Evolutionary conservation across 169 alveolate genomes (phyloP).

Genomic region (Plasmodium sp.): DNA sequence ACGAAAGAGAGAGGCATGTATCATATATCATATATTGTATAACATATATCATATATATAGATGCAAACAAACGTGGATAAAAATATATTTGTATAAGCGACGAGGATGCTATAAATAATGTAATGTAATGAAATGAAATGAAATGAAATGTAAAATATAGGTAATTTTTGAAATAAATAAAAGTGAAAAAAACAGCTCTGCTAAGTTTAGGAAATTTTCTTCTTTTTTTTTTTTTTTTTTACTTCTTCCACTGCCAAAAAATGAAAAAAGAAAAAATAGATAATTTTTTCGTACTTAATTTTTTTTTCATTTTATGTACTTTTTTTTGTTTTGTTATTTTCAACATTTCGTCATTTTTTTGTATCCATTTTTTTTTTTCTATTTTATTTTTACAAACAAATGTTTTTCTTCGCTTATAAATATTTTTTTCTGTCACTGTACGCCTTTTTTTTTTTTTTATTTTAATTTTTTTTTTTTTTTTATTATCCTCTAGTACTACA

Average conservation of each 20-base stretch:
- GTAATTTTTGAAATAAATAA: background rate
- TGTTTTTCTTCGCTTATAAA: background rate
- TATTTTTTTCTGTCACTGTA: background rate
- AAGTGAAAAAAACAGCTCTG: background rate
- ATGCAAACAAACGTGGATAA: background rate
- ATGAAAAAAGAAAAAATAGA: background rate
- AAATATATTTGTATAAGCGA: background rate
- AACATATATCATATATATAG: background rate
- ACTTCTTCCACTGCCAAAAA: background rate
- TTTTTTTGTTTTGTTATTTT: background rate
- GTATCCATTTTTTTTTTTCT: background rate
- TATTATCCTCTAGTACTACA: background rate
- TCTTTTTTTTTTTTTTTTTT: background rate
- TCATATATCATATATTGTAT: background rate
- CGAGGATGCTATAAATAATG: background rate
- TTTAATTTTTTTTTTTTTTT: background rate
- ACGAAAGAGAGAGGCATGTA: background rate
- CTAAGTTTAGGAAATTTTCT: background rate
- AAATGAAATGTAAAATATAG: background rate
- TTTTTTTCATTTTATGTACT: background rate
- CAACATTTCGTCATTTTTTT: background rate
- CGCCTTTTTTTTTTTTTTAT: background rate
- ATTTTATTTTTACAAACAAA: background rate
- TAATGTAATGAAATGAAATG: background rate
- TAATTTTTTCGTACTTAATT: background rate